A percentile compares a stretch with the other conserved stretches of the same genome.
Conservation (phyloP, 2,329 filamentous ascomycete genomes). For the Herpomyces periplanetae region DNA sequence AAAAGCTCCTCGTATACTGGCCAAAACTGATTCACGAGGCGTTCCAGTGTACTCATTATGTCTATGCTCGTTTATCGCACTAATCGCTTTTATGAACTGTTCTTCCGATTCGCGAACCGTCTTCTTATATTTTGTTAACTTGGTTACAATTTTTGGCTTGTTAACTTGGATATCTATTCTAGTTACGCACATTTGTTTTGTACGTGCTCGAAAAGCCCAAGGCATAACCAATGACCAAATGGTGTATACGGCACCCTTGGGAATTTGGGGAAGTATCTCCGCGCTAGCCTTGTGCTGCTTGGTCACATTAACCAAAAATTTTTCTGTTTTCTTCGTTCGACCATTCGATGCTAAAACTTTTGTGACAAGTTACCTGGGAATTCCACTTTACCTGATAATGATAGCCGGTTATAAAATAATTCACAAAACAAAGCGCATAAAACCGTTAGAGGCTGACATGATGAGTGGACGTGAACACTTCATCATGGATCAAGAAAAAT, state of each 20-base stretch:
- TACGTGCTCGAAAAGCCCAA: constrained; percentile 20
- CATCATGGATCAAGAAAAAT: no score
- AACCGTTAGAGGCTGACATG: constrained; percentile 21
- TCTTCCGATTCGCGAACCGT: constrained; percentile 15
- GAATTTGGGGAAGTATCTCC: constrained; percentile 23
- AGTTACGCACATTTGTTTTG: constrained; percentile 23
- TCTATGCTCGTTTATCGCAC: constrained; percentile 18
- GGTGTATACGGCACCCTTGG: constrained; percentile 27
- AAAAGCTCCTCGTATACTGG: constrained; percentile 29
- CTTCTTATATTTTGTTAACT: constrained; percentile 24
- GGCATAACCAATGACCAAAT: constrained; percentile 15
- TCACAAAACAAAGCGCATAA: constrained; percentile 15
- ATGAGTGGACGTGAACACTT: no score
- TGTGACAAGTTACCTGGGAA: constrained; percentile 34
- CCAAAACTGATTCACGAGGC: constrained; percentile 25
- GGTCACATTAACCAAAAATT: constrained; percentile 50
- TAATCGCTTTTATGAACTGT: constrained; percentile 27
- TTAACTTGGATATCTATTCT: constrained; percentile 26
- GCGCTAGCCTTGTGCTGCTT: constrained; percentile 28
- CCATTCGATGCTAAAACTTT: constrained; percentile 31
- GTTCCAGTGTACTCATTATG: constrained; percentile 25
- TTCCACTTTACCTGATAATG: constrained; percentile 28
- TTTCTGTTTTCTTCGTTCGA: constrained; percentile 20
- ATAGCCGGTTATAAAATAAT: constrained; percentile 24
- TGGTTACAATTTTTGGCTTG: constrained; percentile 23